A percentile compares a stretch with the other conserved stretches of the same genome.
Evolutionary conservation across 2,329 filamentous ascomycete species (phyloP).

Genomic region (Chaetomiaceae sp.): DNA sequence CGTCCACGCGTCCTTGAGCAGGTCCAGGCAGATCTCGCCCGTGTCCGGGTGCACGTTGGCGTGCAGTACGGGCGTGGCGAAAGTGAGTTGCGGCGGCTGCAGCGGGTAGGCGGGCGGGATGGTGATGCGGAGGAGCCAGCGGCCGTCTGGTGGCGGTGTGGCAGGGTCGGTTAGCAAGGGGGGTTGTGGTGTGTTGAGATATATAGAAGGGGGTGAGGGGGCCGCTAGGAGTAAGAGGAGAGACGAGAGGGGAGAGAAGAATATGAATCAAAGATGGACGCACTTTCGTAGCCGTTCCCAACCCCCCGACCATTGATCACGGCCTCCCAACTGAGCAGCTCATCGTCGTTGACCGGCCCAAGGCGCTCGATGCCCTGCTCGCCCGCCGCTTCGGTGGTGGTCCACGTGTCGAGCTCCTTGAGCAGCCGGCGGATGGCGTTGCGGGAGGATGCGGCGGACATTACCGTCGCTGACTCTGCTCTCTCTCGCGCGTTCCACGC

Average conservation of each 20-base stretch:
- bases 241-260: not conserved
- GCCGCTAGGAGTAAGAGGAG: no score
- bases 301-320: conserved; percentile 54
- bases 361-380: conserved; percentile 55
- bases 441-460: conserved; percentile 25
- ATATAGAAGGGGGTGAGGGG: no score
- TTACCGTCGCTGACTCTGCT: not conserved
- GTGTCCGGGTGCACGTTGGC: conserved; percentile 66
- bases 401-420: conserved; percentile 51
- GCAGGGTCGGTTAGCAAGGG: no score
- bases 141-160: conserved; percentile 47
- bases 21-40: conserved; percentile 90
- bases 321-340: conserved; percentile 53
- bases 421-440: conserved; percentile 51
- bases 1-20: conserved; percentile 74
- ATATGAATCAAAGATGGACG: conserved; percentile 16
- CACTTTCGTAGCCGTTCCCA: conserved; percentile 52
- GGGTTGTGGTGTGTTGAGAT: no score
- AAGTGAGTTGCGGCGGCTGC: conserved; percentile 68
- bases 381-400: conserved; percentile 40
- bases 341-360: conserved; percentile 47
- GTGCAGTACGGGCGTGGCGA: conserved; percentile 80
- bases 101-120: conserved; percentile 76
- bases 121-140: conserved; percentile 74
- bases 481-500: not conserved